Base-by-base conservation (phyloP, 306 rosid genomes). In the Quercus dentata region DNA sequence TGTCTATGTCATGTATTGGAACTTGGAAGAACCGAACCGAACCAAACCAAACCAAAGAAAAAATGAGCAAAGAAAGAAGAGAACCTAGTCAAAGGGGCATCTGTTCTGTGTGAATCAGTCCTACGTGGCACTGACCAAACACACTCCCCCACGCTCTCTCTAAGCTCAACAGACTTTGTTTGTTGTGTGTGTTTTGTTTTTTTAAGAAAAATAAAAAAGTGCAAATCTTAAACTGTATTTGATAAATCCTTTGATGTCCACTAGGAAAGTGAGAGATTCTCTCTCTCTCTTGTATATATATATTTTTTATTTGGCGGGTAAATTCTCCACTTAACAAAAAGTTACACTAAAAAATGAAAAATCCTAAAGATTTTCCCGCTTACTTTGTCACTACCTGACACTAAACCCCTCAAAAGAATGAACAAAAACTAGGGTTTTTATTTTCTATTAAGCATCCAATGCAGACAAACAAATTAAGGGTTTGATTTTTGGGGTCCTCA, bases 191-290 rank as follows among this genome's bases (percentile, higher is more conserved):
- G 5, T 33, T 51, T 38, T 57, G 23, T 31, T 21, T 70, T 71
- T 8, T 49, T 14, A 2, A 8, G 15, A n/a, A 8, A 72, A 44
- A 9, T 30, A 13, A 8, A 72, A 44, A 55, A 69, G 70, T 74
- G 67, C 44, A 74, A 75, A 81, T 74, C 80, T 85, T 82, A 64
- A 86, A 85, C 88, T 82, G 77, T 67, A 88, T 89, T 91, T 88
- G 76, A 91, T 87, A 89, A 87, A 83, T 82, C 81, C 33, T 88
- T 88, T 93, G 86, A 87, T 88, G 92, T 93, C 94, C 97, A 88
- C 97, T 74, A 88, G 88, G 88, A 74, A 77, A 84, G 70, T 59
- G 68, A n/a, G 51, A 81, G 92, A 90, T 84, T 85, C 91, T 61
- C 15, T n/a, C n/a, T n/a, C n/a, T 67, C 38, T 27, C 73, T 57